Evolutionary conservation across 1,139 yeast genomes (phyloP), one percentile per base, ranked within the genome.

Genomic region (Kodamaea derodonti): DNA sequence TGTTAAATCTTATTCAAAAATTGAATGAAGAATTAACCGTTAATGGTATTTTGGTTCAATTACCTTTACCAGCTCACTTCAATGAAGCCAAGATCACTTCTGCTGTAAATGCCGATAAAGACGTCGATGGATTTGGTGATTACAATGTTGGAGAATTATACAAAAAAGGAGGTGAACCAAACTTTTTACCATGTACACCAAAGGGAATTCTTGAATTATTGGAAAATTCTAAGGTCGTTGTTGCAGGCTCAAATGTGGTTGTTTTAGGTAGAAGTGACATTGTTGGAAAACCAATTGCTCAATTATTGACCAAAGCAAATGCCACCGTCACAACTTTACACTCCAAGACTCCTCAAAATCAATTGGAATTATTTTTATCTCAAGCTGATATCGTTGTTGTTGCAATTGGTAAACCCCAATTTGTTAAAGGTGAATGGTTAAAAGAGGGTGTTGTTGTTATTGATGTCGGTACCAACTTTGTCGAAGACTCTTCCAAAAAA

Each of bases 221-320:
- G 50, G 65, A 78, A 41, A 70, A 75, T 46, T 67, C 85, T 32
- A 71, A 77, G 20, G 83, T 88, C 16, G 58, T 66, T 3, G 58
- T 87, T 34, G 67, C 75, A 27, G 98, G 97, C 43, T 73, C 85
- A 46, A 73, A 76, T 47, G 96, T 95, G n/a, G 96, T 90, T 31
- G 97, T 92, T 23, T 71, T 92, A 41, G 98, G 99, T 38, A 78
- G 98, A 62, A 84, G 95, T 27, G 97, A 92, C 53, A 92, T 92
- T 49, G 98, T 92, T 26, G 99, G 99, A 34, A 78, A 83, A 42
- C 99, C 99, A 31, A 84, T 90, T 38, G 84, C 97, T 29, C 79
- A 81, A 44, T 70, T 92, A 54, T 73, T 92, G 56, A 80, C 82
- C 51, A 77, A 82, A 46, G 80, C 80, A 39, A 82, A 88, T 58